Base-by-base conservation (phyloP, 108 stramenopile genomes). In the Aurantiochytrium sp. region DNA sequence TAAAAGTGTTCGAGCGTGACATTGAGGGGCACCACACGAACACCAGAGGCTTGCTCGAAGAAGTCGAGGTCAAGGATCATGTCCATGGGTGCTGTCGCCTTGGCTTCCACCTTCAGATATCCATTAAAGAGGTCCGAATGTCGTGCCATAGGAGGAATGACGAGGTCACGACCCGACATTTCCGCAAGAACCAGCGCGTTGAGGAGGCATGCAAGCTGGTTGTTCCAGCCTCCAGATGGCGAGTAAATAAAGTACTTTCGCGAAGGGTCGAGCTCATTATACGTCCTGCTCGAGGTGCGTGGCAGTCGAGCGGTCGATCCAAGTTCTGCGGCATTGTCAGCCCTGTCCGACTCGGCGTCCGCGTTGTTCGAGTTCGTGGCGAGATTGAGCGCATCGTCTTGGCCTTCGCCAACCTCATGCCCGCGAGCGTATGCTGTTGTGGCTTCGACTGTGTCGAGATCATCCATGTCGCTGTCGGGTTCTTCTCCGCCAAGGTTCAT, bases 161-260 rank as follows among this genome's bases (percentile, higher is more conserved):
- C 51, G 5, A 83, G 51, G 49, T 53, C 76, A 2, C 76, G 76
- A 12, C 51, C 51, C 14, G 49, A 53, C 49, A 83, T 47, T 53
- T 3, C 4, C 6, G 76, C 76, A 12, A 83, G 51, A 12, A 21
- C 45, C 19, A 83, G 45, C 19, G 76, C 76, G 51, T 83, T 83
- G 16, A 83, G 28, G 4, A 83, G 51, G 51, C 76, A 83, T 12
- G 51, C 51, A 53, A 83, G 76, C 51, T 83, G 76, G 23, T 83
- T 83, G 51, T 83, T 83, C 49, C 45, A 83, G 45, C 76, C 76
- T 47, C 76, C 76, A 23, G 76, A 83, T 3, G 76, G 76, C 49
- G 76, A 53, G 76, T 83, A 83, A 12, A 83, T 47, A 53, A 83
- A 53, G 51, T 83, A 83, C 76, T 83, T 83, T 12, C 76, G 49